Conservation (phyloP, 441 rosid species). For the Gossypium schwendimanii region DNA sequence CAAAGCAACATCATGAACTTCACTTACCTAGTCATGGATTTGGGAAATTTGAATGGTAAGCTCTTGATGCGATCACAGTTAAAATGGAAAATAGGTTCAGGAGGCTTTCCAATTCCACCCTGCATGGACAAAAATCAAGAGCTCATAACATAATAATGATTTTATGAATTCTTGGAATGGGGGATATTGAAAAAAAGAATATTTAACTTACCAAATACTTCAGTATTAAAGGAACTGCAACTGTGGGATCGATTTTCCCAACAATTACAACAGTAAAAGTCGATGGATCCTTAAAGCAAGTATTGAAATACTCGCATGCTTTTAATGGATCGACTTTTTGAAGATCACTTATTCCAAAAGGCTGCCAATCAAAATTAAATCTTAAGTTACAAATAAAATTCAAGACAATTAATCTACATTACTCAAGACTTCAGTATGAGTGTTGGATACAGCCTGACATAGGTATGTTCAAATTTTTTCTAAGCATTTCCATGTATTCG, state of each 20-base stretch:
- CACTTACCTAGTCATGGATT: constrained; percentile 51
- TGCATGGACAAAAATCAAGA: constrained; percentile 24
- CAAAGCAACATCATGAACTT: background rate
- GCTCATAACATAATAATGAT: constrained; percentile 4
- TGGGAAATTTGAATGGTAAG: constrained; percentile 76
- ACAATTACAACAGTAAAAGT: constrained; percentile 79
- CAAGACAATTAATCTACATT: background rate
- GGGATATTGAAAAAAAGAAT: constrained; percentile 12
- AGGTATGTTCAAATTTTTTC: background rate
- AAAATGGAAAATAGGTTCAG: constrained; percentile 50
- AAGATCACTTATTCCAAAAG: constrained; percentile 64
- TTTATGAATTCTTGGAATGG: background rate
- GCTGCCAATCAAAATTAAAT: constrained; percentile 42
- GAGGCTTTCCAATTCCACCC: constrained; percentile 89
- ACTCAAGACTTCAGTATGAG: background rate
- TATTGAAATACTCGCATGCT: constrained; percentile 83
- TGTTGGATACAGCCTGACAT: background rate
- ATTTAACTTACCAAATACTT: constrained; percentile 72
- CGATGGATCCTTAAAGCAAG: constrained; percentile 90
- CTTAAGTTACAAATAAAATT: constrained; percentile 13
- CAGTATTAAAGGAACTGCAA: constrained; percentile 66
- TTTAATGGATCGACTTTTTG: constrained; percentile 67
- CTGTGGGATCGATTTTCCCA: constrained; percentile 70
- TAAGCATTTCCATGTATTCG: background rate
- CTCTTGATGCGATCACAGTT: constrained; percentile 74